Base-by-base conservation (phyloP, 768 basidiomycete genomes). In the Trametes punicea region DNA sequence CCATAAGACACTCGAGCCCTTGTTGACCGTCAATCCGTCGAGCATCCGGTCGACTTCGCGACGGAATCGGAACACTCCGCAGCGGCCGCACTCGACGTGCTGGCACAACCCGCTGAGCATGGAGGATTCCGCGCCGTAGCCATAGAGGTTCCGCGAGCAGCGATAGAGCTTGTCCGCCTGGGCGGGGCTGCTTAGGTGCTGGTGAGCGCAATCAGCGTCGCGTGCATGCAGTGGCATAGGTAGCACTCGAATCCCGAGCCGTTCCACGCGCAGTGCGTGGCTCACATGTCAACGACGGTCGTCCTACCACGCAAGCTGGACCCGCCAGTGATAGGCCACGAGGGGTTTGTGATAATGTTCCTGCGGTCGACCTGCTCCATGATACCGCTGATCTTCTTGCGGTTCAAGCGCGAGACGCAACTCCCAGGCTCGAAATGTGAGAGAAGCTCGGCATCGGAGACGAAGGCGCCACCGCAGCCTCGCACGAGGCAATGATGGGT, bases 1-100 rank as follows among this genome's bases (percentile, higher is more conserved):
- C n/a, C n/a, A n/a, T n/a, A n/a, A n/a, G n/a, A n/a, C n/a, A n/a
- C n/a, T n/a, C n/a, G n/a, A n/a, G n/a, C n/a, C n/a, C n/a, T n/a
- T 27, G 16, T 20, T 16, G 29, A 18, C 26, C 25, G 53, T 46
- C 42, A 53, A 15, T 11, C 18, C 29, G 31, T 77, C 67, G 71
- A 84, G 70, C 1, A 69, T 67, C 6, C 67, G 64, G 46, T 73
- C 67, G 20, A 80, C 53, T 27, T 53, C 77, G 1, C 59, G 63
- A 62, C 56, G 72, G 65, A 83, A 84, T 67, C 69, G 77, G 31
- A 66, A 53, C 20, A 87, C 77, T 0, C 80, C 81, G 65, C 87
- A 88, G 25, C 59, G 69, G 60, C 78, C 81, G 63, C 81, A 83
- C 72, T 88, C 85, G 29, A 88, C 75, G 65, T 88, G 85, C 69